Evolutionary conservation across 2,329 filamentous ascomycete genomes (phyloP), one percentile per base, ranked within the genome.

Genomic region (Graphilbum sp.): DNA sequence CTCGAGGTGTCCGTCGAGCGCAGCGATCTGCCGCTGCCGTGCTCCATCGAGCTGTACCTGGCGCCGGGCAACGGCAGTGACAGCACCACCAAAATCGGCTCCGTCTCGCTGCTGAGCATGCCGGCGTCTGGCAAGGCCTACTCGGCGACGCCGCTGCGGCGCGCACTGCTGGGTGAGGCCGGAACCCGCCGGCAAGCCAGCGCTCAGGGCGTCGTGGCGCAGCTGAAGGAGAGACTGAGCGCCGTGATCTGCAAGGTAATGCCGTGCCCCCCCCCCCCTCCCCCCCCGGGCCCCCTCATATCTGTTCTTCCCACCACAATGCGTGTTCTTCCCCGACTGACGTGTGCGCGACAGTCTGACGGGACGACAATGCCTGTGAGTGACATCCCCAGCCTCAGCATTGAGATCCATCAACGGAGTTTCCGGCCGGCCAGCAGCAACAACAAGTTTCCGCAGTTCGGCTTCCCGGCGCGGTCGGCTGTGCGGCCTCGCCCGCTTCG

Each of bases 1-100:
- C 52, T 57, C 19, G 49, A 54, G 29, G 41, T 64, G 23, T 39
- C 50, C 19, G 56, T 61, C 15, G 51, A 63, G 30, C 52, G 60
- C 21, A 44, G 47, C 5, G 53, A 60, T 34, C 43, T 64, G 12
- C 49, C 50, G 5, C 48, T 61, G 18, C 60, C 59, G 2, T 57
- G 52, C 43, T 50, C 48, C 17, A 51, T 65, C 33, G 44, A 54
- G 13, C 41, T 63, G n/a, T 50, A 53, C 27, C 40, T 60, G 7
- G 46, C 45, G 4, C 15, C 27, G 2, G 18, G 8, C 13, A 20
- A 9, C n/a, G 13, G 16, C 15, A 21, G 12, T 23, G 18, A 11
- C 17, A 10, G 5, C 5, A 48, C 47, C 2, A 19, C 40, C 4
- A 43, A 50, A 19, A 51, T 54, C 19, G 60, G 58, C 15, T 50